phyloP scores from a whole-genome alignment of 2,329 filamentous ascomycete species.

The Fusarium sororula region DNA sequence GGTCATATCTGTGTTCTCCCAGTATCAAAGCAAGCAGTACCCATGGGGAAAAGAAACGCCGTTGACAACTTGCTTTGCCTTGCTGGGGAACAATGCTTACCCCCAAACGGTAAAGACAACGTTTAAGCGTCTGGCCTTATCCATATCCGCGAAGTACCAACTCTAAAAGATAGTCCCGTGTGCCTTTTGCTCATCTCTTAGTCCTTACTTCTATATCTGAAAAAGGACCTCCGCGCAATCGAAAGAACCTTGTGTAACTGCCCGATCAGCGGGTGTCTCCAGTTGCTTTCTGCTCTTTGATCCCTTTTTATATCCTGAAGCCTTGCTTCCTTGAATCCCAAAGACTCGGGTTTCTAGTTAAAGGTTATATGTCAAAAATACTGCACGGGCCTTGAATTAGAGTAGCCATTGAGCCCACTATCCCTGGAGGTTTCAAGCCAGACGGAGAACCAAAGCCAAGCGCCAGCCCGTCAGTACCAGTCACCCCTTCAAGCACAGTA shows the following conservation, averaged over 20 bases:
- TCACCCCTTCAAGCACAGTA: neutral
- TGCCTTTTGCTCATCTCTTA: no score
- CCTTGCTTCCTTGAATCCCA: neutral
- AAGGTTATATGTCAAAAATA: no score
- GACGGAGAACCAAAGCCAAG: neutral
- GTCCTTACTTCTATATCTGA: neutral
- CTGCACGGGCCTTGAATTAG: neutral
- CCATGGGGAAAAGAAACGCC: no score
- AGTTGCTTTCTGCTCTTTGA: neutral
- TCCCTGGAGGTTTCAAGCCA: neutral
- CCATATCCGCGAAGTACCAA: neutral
- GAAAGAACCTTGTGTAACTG: neutral
- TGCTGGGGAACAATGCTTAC: no score
- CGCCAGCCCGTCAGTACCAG: no score
- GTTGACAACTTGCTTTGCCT: neutral
- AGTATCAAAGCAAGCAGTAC: neutral
- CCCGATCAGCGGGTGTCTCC: neutral
- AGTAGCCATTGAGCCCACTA: neutral
- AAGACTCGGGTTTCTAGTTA: neutral
- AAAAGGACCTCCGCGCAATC: neutral
- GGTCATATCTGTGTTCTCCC: no score
- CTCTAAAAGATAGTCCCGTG: no score
- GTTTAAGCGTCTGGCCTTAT: fast-evolving
- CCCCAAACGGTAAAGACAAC: neutral
- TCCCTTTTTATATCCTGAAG: neutral